Conservation (phyloP, 2,329 filamentous ascomycete genomes). For the Amylocarpus encephaloides region DNA sequence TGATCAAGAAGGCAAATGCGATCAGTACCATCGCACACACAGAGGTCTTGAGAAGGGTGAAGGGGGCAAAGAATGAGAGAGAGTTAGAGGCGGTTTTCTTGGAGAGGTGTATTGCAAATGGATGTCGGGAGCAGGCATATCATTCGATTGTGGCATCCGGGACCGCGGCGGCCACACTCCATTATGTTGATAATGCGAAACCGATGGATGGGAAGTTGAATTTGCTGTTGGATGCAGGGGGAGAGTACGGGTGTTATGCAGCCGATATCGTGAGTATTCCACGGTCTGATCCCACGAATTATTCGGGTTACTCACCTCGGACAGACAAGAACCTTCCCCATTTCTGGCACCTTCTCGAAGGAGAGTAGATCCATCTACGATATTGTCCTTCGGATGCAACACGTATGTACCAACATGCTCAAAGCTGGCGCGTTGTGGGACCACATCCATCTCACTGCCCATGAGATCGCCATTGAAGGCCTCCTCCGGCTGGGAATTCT, state of each 20-base stretch:
- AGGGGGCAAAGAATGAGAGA: constrained; percentile 64
- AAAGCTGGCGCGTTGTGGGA: constrained; percentile 74
- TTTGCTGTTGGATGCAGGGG: constrained; percentile 78
- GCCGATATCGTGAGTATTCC: constrained; percentile 52
- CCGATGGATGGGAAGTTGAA: constrained; percentile 66
- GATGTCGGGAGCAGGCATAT: constrained; percentile 80
- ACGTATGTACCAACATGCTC: constrained; percentile 65
- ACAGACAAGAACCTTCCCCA: constrained; percentile 81
- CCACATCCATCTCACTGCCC: constrained; percentile 71
- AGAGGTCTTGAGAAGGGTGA: constrained; percentile 54
- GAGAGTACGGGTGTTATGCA: constrained; percentile 67
- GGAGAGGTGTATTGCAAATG: constrained; percentile 66
- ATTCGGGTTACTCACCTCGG: neutral
- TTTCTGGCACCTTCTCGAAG: constrained; percentile 62
- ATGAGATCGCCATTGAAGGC: constrained; percentile 75
- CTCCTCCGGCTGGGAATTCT: constrained; percentile 71
- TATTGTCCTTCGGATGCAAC: constrained; percentile 82
- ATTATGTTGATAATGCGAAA: constrained; percentile 77
- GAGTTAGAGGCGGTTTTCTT: constrained; percentile 80
- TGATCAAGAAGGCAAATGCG: constrained; percentile 66
- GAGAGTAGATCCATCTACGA: constrained; percentile 72
- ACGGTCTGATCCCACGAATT: neutral
- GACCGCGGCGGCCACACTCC: constrained; percentile 73
- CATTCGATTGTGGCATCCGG: constrained; percentile 79
- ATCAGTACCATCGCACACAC: constrained; percentile 63